A percentile compares a stretch with the other conserved stretches of the same genome.
Evolutionary conservation across 345 rosid genomes (phyloP).

Genomic region (Excoecaria agallocha): DNA sequence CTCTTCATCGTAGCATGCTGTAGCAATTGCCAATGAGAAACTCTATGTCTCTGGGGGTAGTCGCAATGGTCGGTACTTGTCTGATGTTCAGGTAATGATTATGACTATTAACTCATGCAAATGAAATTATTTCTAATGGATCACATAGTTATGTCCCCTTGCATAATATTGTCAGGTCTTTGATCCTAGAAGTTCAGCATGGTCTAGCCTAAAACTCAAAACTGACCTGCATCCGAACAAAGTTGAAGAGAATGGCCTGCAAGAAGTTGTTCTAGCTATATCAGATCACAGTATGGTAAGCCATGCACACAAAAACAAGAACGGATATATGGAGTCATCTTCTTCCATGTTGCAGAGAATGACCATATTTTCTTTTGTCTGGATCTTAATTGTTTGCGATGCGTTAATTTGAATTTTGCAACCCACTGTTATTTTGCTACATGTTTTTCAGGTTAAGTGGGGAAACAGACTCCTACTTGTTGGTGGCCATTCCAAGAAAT

Average conservation of each 20-base stretch:
- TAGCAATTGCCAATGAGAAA: slow-evolving; percentile 63
- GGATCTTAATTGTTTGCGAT: slow-evolving; percentile 2
- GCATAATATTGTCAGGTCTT: slow-evolving; percentile 54
- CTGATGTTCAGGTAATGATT: slow-evolving; percentile 79
- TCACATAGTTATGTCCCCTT: slow-evolving; percentile 20
- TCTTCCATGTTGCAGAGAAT: background rate
- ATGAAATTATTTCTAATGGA: slow-evolving; percentile 14
- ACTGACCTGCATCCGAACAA: slow-evolving; percentile 37
- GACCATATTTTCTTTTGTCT: background rate
- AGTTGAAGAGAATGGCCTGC: slow-evolving; percentile 35
- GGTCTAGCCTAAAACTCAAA: slow-evolving; percentile 62
- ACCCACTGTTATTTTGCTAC: background rate
- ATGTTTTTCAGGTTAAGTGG: slow-evolving; percentile 68
- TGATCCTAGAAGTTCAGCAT: slow-evolving; percentile 72
- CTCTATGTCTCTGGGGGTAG: slow-evolving; percentile 79
- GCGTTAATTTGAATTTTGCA: slow-evolving; percentile 9
- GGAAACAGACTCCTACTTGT: slow-evolving; percentile 70
- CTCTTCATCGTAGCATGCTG: slow-evolving; percentile 65
- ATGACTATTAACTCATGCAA: slow-evolving; percentile 7
- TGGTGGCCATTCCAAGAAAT: slow-evolving; percentile 76
- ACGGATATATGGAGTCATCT: background rate
- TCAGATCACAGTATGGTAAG: slow-evolving; percentile 84
- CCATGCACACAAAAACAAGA: background rate
- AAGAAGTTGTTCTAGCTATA: slow-evolving; percentile 61
- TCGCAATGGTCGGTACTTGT: slow-evolving; percentile 85